A percentile compares a stretch with the other conserved stretches of the same genome.
These are phyloP conservation scores for Cordyceps fumosorosea DNA, from an alignment of 2,329 filamentous ascomycete genomes.

Conservation along the genomic window DNA sequence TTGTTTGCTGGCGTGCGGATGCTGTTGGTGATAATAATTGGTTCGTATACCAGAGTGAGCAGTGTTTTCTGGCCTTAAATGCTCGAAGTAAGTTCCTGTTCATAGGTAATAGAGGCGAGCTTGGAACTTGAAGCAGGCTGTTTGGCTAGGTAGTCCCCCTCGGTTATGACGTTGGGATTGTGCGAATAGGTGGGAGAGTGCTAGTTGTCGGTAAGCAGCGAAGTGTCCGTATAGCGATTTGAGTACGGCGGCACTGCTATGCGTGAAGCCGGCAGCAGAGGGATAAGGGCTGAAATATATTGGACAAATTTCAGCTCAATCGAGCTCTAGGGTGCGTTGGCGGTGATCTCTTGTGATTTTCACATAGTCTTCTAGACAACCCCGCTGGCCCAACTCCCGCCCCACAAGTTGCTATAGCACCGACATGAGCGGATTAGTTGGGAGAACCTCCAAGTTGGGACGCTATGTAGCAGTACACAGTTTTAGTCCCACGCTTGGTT, in stretches of 20 bases:
- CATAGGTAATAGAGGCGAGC: not conserved
- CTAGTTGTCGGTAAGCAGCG: not conserved
- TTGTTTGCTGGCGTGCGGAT: not conserved
- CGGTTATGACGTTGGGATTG: not conserved
- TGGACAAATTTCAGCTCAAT: not conserved
- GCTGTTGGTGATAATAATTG: not conserved
- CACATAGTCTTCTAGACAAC: not conserved
- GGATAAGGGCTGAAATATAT: not conserved
- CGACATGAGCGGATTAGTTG: not conserved
- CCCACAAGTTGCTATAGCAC: slow-evolving; percentile 10
- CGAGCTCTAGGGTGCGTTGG: not conserved
- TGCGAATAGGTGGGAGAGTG: too few species aligned
- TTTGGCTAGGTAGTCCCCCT: not conserved
- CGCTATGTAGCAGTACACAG: not conserved
- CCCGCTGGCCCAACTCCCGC: not conserved
- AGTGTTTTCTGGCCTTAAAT: not conserved
- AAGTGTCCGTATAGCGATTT: not conserved
- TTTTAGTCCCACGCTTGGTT: not conserved
- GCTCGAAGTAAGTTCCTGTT: not conserved
- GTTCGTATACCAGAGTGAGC: not conserved
- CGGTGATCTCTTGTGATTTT: not conserved
- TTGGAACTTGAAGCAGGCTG: not conserved
- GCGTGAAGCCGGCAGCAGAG: not conserved
- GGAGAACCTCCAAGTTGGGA: too few species aligned
- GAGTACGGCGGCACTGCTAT: not conserved